A percentile compares a stretch with the other conserved stretches of the same genome.
These are phyloP conservation scores for Gossypium thurberi DNA, from an alignment of 345 rosid genomes.

Conservation along the genomic window DNA sequence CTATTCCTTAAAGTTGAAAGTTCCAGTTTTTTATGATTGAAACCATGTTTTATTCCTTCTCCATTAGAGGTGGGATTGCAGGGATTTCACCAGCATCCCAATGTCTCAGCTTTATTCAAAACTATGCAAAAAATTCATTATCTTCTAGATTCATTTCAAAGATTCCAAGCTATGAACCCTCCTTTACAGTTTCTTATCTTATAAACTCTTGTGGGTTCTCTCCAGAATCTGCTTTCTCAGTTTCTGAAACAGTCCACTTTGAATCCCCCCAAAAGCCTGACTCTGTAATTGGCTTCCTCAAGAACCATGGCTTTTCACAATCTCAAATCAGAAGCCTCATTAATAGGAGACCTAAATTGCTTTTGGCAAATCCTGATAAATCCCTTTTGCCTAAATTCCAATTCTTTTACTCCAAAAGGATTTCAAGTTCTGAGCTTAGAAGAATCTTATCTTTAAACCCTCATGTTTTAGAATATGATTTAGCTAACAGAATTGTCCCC, in stretches of 20 bases:
- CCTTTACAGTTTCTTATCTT: background rate
- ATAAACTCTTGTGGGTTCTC: constrained; percentile 6
- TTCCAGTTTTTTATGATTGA: background rate
- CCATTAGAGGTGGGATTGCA: background rate
- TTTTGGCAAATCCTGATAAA: background rate
- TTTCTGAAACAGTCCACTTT: background rate
- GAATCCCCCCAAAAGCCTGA: background rate
- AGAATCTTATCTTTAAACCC: background rate
- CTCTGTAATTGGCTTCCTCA: background rate
- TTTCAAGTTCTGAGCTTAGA: constrained; percentile 9
- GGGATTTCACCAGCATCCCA: background rate
- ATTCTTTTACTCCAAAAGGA: constrained; percentile 17
- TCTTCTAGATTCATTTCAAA: background rate
- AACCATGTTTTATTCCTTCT: background rate
- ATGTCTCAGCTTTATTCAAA: background rate
- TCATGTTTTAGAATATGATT: background rate
- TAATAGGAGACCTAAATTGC: background rate
- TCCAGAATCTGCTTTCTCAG: background rate
- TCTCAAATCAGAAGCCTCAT: constrained; percentile 9
- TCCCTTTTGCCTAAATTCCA: constrained; percentile 13
- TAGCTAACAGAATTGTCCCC: constrained; percentile 12
- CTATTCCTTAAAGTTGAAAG: background rate
- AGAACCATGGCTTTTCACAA: constrained; percentile 7
- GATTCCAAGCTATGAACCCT: background rate
- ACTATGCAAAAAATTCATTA: background rate